phyloP scores from a whole-genome alignment of 2,329 filamentous ascomycete species.

The Aspergillus candidus region DNA sequence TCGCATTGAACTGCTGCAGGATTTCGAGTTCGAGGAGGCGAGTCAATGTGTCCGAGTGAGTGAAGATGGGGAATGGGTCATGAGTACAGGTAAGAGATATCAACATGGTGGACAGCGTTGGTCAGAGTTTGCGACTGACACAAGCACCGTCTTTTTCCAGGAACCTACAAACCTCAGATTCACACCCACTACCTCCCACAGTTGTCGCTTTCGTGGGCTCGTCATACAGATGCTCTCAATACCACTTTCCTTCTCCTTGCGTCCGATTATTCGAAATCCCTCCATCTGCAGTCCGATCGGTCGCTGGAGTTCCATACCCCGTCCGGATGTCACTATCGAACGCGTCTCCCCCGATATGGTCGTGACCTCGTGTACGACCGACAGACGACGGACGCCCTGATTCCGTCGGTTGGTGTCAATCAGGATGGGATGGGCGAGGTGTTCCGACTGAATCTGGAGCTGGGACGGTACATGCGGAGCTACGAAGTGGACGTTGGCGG shows the following conservation, averaged over 20 bases:
- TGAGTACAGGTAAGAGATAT: conserved; percentile 68
- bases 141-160: conserved; percentile 25
- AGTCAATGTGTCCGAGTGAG: conserved; percentile 84
- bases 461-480: conserved; percentile 88
- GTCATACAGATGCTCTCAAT: conserved; percentile 88
- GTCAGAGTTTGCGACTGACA: conserved; percentile 11
- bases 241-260: conserved; percentile 85
- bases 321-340: conserved; percentile 77
- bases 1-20: conserved; percentile 88
- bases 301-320: conserved; percentile 90
- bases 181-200: conserved; percentile 94
- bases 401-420: conserved; percentile 84
- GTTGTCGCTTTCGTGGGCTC: conserved; percentile 83
- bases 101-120: background rate
- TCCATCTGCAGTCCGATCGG: conserved; percentile 89
- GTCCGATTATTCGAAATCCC: conserved; percentile 84
- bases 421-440: conserved; percentile 83
- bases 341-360: conserved; percentile 88
- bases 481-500: conserved; percentile 87
- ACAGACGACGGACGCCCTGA: conserved; percentile 72
- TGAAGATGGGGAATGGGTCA: conserved; percentile 94
- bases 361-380: conserved; percentile 82
- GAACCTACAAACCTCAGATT: conserved; percentile 72
- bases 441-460: conserved; percentile 83
- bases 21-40: conserved; percentile 96